Percentiles rank a stretch among this genome's conserved stretches.
These are phyloP conservation scores for Apophysomyces trapeziformis DNA, from an alignment of 371 early-diverging fungal genomes.

Conservation along the genomic window DNA sequence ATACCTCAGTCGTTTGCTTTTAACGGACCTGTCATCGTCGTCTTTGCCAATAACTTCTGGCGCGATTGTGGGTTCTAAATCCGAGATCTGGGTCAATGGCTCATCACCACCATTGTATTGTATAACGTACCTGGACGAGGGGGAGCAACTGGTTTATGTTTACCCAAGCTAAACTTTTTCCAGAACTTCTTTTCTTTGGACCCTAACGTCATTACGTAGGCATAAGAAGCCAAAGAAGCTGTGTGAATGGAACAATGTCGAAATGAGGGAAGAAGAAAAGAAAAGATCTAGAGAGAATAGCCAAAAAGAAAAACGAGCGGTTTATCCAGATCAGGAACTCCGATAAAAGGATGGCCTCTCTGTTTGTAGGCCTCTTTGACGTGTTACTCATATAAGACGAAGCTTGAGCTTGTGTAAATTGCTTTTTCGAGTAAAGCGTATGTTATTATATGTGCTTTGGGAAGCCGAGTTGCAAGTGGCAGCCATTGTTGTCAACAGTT, in stretches of 20 bases:
- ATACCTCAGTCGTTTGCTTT: slow-evolving; percentile 26
- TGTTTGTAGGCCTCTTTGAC: background rate
- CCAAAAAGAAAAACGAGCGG: slow-evolving; percentile 4
- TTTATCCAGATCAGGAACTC: slow-evolving; percentile 10
- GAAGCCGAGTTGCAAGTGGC: no score
- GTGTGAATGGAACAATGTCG: background rate
- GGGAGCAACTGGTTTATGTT: background rate
- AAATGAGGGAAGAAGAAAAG: background rate
- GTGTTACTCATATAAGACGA: background rate
- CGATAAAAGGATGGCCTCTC: background rate
- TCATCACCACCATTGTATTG: background rate
- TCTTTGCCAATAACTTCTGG: background rate
- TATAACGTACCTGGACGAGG: background rate
- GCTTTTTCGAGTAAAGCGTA: no score
- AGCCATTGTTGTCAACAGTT: no score
- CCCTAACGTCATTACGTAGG: slow-evolving; percentile 11
- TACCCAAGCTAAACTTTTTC: slow-evolving; percentile 10
- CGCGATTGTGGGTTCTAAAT: background rate
- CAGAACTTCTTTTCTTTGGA: slow-evolving; percentile 11
- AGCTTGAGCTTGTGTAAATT: background rate
- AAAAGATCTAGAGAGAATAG: background rate
- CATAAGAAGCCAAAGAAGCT: slow-evolving; percentile 8
- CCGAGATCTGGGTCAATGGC: slow-evolving; percentile 2
- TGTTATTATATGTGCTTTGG: no score
- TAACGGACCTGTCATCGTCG: slow-evolving; percentile 10